A percentile compares a stretch with the other conserved stretches of the same genome.
These are phyloP conservation scores for Thymus quinquecostatus DNA, from an alignment of 257 asterid species.

Conservation along the genomic window DNA sequence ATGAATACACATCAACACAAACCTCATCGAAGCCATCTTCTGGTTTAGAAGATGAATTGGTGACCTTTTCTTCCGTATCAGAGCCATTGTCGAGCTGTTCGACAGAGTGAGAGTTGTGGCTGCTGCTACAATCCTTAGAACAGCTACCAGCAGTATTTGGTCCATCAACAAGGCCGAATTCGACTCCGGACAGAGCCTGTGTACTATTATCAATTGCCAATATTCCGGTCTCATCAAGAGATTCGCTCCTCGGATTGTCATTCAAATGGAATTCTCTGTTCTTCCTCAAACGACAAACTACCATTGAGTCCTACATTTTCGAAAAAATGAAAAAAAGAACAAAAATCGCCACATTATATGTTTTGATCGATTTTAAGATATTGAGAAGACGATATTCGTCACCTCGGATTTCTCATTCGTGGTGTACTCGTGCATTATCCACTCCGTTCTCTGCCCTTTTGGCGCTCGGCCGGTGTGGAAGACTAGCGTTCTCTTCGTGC, in stretches of 20 bases:
- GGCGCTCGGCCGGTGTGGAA: slow-evolving; percentile 94
- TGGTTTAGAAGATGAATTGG: slow-evolving; percentile 35
- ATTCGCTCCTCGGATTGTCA: slow-evolving; percentile 33
- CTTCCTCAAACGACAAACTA: slow-evolving; percentile 80
- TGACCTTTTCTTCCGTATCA: slow-evolving; percentile 50
- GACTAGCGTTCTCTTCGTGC: slow-evolving; percentile 84
- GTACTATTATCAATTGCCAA: slow-evolving; percentile 27
- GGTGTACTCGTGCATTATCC: slow-evolving; percentile 95
- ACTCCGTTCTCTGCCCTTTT: slow-evolving; percentile 81
- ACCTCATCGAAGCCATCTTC: slow-evolving; percentile 44
- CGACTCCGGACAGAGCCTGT: slow-evolving; percentile 41
- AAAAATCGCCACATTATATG: background rate
- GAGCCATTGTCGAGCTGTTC: slow-evolving; percentile 54
- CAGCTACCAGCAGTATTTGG: slow-evolving; percentile 37
- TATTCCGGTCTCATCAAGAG: slow-evolving; percentile 30
- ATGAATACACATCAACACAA: background rate
- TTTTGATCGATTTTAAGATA: background rate
- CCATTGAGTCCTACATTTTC: slow-evolving; percentile 63
- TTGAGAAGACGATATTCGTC: background rate
- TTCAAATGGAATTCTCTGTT: slow-evolving; percentile 65
- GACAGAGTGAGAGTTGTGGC: slow-evolving; percentile 55
- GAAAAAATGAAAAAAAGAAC: too few species aligned
- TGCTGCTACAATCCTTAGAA: slow-evolving; percentile 62
- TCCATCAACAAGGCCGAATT: slow-evolving; percentile 37
- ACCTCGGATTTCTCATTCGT: slow-evolving; percentile 64